A percentile compares a stretch with the other conserved stretches of the same genome.
These are phyloP conservation scores for Bremia lactucae DNA, from an alignment of 352 stramenopile genomes.

Conservation along the genomic window DNA sequence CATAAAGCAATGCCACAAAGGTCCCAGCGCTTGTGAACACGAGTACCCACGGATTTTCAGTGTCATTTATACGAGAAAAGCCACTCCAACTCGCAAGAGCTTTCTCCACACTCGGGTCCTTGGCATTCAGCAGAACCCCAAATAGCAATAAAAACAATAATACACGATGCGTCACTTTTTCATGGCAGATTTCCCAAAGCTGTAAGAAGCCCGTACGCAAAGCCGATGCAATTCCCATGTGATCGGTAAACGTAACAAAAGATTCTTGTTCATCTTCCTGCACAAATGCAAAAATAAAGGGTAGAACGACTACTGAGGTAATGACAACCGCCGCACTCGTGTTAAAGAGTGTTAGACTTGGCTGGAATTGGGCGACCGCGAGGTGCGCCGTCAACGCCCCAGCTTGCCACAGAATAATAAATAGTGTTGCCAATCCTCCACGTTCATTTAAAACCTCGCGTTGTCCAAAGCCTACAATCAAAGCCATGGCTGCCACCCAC, in stretches of 20 bases:
- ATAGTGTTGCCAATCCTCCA: slow-evolving; percentile 32
- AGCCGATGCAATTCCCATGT: slow-evolving; percentile 9
- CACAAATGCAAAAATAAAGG: slow-evolving; percentile 26
- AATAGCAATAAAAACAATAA: slow-evolving; percentile 37
- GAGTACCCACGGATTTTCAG: slow-evolving; percentile 10
- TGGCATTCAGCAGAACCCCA: slow-evolving; percentile 26
- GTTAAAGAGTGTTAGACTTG: slow-evolving; percentile 4
- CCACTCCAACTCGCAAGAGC: slow-evolving; percentile 28
- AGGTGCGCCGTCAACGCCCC: slow-evolving; percentile 18
- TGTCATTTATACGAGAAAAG: slow-evolving; percentile 8
- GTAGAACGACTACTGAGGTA: slow-evolving; percentile 13
- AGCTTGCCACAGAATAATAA: slow-evolving; percentile 33
- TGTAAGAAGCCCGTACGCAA: slow-evolving; percentile 21
- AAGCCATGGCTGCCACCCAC: slow-evolving; percentile 30
- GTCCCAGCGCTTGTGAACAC: slow-evolving; percentile 19
- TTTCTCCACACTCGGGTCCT: slow-evolving; percentile 24
- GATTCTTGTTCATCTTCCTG: slow-evolving; percentile 22
- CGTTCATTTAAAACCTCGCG: slow-evolving; percentile 34
- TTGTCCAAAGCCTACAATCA: slow-evolving; percentile 44
- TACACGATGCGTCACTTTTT: slow-evolving; percentile 43
- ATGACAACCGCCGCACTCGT: slow-evolving; percentile 4
- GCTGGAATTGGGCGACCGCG: slow-evolving; percentile 18
- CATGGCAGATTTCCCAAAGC: slow-evolving; percentile 40
- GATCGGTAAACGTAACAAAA: slow-evolving; percentile 5
- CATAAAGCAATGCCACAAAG: slow-evolving; percentile 28